Conservation (phyloP, 1,284 basidiomycete species). For the Coriolopsis trogii region DNA sequence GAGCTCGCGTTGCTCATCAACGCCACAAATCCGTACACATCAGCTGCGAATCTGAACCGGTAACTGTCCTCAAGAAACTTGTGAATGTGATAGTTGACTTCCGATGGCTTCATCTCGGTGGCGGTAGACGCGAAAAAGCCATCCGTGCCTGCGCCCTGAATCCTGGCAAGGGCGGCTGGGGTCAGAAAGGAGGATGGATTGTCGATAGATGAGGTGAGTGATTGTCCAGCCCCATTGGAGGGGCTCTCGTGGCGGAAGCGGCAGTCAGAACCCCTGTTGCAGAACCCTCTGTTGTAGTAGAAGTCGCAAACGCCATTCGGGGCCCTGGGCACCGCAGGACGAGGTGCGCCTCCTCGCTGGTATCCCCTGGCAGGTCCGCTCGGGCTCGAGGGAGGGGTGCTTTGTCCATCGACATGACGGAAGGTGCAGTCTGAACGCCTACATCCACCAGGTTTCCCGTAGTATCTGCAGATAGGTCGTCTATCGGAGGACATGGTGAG, state of each 20-base stretch:
- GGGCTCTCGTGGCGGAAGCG: constrained; percentile 43
- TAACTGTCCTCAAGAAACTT: constrained; percentile 47
- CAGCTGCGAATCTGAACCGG: constrained; percentile 42
- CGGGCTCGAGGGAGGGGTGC: neutral
- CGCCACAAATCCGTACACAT: constrained; percentile 51
- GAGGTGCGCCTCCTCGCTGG: neutral
- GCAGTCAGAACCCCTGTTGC: constrained; percentile 50
- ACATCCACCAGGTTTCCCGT: constrained; percentile 28
- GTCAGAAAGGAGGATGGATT: constrained; percentile 47
- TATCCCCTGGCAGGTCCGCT: neutral
- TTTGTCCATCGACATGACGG: constrained; percentile 12
- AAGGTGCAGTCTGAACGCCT: constrained; percentile 22
- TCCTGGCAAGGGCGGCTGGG: constrained; percentile 41
- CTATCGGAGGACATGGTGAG: constrained; percentile 17
- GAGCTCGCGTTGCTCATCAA: constrained; percentile 50
- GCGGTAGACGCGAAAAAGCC: constrained; percentile 29
- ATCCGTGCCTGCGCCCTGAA: constrained; percentile 37
- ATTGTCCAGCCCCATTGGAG: neutral
- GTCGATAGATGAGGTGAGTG: neutral
- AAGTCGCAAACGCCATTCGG: constrained; percentile 49
- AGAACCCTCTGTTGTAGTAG: constrained; percentile 54
- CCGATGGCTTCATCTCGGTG: constrained; percentile 42
- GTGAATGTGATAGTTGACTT: constrained; percentile 51
- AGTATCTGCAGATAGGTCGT: constrained; percentile 21
- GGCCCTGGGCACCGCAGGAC: constrained; percentile 2